Evolutionary conservation across 2,329 filamentous ascomycete species (phyloP).

Genomic region (Trichoderma sp.): DNA sequence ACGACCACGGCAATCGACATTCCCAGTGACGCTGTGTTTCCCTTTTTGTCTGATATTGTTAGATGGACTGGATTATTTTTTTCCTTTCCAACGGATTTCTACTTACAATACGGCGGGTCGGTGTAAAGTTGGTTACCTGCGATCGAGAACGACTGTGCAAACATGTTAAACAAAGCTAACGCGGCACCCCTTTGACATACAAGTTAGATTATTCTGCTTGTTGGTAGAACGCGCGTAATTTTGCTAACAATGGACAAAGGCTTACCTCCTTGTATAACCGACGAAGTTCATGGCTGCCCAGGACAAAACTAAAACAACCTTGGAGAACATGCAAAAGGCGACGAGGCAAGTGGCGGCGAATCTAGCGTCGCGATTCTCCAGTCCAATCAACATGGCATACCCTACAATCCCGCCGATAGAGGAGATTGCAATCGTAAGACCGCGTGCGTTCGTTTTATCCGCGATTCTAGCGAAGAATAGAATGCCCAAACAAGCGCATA

Average conservation of each 20-base stretch:
- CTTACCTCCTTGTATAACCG: background rate
- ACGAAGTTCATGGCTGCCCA: background rate
- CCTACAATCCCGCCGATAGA: background rate
- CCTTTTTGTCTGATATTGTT: background rate
- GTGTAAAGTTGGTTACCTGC: background rate
- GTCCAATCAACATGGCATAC: background rate
- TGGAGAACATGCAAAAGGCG: background rate
- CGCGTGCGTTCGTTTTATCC: background rate
- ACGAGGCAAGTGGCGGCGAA: background rate
- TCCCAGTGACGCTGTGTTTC: background rate
- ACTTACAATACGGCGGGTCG: background rate
- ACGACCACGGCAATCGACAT: background rate
- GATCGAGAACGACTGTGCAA: background rate
- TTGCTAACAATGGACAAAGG: background rate
- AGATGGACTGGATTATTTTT: background rate
- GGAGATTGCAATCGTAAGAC: background rate
- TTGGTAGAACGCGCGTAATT: background rate
- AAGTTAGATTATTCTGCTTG: background rate
- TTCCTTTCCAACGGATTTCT: background rate
- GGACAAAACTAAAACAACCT: background rate
- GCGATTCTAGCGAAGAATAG: background rate
- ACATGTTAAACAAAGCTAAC: background rate
- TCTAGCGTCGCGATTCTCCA: background rate
- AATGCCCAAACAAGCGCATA: background rate
- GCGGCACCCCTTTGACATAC: background rate